Percentiles rank a stretch among this genome's conserved stretches.
Conservation (phyloP, 495 filamentous ascomycete species). For the Usnea hakonensis region DNA sequence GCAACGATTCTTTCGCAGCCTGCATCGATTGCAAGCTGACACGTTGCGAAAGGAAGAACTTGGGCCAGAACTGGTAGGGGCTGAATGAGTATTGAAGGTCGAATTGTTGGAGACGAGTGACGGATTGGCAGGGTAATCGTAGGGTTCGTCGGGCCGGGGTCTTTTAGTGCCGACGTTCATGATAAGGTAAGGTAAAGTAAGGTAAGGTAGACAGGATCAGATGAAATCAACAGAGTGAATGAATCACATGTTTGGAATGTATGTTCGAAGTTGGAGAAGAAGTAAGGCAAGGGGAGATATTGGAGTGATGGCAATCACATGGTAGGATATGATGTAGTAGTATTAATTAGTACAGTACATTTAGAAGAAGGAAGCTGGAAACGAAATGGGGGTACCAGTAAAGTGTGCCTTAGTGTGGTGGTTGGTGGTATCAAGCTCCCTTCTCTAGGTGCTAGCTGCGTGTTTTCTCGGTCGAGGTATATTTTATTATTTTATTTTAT, state of each 20-base stretch:
- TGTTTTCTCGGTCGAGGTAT: too few species aligned
- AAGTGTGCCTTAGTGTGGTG: background rate
- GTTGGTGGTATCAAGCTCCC: background rate
- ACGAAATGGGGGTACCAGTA: background rate
- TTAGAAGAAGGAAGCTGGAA: too few species aligned
- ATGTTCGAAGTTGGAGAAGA: too few species aligned
- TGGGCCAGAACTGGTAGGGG: conserved; percentile 26
- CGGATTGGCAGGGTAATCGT: background rate
- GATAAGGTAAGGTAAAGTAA: conserved; percentile 13
- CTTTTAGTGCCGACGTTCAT: conserved; percentile 21
- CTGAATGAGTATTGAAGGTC: conserved; percentile 10
- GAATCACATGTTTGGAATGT: background rate
- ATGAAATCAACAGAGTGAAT: background rate
- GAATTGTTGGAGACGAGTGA: background rate
- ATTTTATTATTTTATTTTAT: too few species aligned
- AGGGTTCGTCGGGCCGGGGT: conserved; percentile 13
- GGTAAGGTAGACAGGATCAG: too few species aligned
- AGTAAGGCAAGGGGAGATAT: background rate
- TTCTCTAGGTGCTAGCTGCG: too few species aligned
- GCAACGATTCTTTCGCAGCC: conserved; percentile 87
- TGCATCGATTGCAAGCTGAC: conserved; percentile 88
- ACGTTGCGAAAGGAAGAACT: conserved; percentile 80
- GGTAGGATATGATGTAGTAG: too few species aligned
- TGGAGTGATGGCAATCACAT: background rate
- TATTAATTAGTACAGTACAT: too few species aligned